Percentiles rank a stretch among this genome's conserved stretches.
These are phyloP conservation scores for Neofusicoccum laricinum DNA, from an alignment of 2,329 filamentous ascomycete genomes.

Conservation along the genomic window DNA sequence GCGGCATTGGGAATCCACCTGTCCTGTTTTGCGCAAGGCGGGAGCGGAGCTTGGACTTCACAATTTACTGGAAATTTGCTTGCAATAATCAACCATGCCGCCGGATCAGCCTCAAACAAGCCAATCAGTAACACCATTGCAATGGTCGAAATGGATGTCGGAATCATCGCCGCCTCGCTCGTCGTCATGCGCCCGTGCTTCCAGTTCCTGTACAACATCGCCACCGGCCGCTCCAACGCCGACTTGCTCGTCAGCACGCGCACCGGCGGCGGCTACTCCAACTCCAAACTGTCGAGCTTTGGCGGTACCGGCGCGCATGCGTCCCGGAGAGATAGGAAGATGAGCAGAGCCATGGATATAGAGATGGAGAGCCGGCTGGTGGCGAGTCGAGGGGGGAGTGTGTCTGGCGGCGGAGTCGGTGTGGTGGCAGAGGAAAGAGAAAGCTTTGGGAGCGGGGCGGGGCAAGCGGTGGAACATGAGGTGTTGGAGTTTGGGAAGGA, in stretches of 20 bases:
- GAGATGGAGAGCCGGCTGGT: constrained; percentile 6
- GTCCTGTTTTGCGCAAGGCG: background rate
- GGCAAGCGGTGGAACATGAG: background rate
- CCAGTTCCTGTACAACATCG: constrained; percentile 3
- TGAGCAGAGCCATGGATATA: background rate
- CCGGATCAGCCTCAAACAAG: background rate
- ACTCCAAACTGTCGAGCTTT: background rate
- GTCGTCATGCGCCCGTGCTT: constrained; percentile 7
- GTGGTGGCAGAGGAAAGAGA: background rate
- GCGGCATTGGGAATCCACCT: background rate
- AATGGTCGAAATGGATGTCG: constrained; percentile 2
- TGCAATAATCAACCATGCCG: constrained; percentile 5
- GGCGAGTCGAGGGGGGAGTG: background rate
- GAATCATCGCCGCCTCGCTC: constrained; percentile 1
- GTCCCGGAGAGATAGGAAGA: background rate
- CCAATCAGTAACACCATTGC: constrained; percentile 4
- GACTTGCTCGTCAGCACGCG: background rate
- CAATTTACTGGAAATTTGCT: constrained; percentile 13
- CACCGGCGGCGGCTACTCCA: background rate
- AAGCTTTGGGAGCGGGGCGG: background rate
- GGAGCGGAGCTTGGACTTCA: constrained; percentile 1
- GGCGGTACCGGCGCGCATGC: background rate
- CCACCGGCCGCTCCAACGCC: background rate
- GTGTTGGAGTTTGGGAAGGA: background rate
- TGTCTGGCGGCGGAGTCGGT: background rate